Conservation (phyloP, 2,329 filamentous ascomycete species). For the Cordyceps farinosa region DNA sequence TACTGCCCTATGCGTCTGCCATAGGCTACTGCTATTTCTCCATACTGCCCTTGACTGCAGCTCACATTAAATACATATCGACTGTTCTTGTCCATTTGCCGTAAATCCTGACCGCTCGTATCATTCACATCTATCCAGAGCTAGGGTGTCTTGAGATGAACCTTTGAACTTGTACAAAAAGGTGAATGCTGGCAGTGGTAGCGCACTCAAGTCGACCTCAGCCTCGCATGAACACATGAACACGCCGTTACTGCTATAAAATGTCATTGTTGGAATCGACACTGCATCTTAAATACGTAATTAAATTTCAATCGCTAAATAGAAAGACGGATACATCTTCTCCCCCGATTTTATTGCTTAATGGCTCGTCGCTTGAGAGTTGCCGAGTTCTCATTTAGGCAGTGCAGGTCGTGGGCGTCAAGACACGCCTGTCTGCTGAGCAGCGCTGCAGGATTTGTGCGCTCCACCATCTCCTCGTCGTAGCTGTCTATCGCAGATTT, state of each 20-base stretch:
- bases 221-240: not conserved
- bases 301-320: not conserved
- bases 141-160: no score
- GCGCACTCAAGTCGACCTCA: not conserved
- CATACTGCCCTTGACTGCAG: no score
- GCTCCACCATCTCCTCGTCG: slow-evolving; percentile 30
- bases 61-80: no score
- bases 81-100: no score
- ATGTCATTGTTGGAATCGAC: not conserved
- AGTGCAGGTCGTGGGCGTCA: slow-evolving; percentile 30
- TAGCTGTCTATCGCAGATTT: slow-evolving; percentile 27
- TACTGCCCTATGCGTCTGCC: no score
- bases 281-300: not conserved
- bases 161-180: no score
- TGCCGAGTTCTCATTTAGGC: slow-evolving; percentile 32
- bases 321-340: not conserved
- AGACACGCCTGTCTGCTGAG: slow-evolving; percentile 32
- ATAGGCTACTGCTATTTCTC: no score
- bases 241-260: not conserved
- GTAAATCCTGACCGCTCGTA: no score
- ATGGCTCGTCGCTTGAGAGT: slow-evolving; percentile 21
- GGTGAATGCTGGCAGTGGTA: no score
- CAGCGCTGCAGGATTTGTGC: slow-evolving; percentile 28
- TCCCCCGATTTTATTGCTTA: not conserved
- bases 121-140: no score